Conservation (phyloP, 768 basidiomycete species). For the Lactifluus pinguis region DNA sequence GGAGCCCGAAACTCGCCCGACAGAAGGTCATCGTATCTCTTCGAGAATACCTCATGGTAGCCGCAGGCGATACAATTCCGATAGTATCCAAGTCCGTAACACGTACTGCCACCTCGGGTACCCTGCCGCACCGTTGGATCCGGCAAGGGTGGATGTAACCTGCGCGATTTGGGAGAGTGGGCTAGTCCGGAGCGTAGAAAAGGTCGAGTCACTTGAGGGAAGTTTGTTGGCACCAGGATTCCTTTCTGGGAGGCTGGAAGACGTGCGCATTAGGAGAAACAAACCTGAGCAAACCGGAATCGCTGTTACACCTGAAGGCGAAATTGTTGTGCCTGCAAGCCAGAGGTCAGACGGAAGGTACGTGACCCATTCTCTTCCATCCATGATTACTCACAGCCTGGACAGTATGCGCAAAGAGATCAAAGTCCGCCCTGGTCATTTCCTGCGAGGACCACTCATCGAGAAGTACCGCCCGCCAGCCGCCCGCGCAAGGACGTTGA, state of each 20-base stretch:
- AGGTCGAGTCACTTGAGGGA: background rate
- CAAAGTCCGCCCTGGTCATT: background rate
- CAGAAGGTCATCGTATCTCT: background rate
- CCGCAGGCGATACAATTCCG: constrained; percentile 6
- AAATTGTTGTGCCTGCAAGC: constrained; percentile 6
- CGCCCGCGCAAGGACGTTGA: constrained; percentile 5
- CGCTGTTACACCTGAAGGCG: constrained; percentile 1
- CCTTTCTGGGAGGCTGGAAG: background rate
- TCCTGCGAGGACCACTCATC: background rate
- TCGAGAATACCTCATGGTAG: background rate
- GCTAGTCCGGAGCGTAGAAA: background rate
- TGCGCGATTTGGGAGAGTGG: background rate
- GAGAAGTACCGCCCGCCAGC: constrained; percentile 13
- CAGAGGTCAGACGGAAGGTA: constrained; percentile 13
- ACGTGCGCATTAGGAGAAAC: background rate
- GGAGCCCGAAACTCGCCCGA: background rate
- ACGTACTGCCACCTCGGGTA: background rate
- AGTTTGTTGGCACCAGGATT: background rate
- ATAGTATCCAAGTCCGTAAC: constrained; percentile 2
- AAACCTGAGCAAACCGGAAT: background rate
- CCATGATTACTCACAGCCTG: background rate
- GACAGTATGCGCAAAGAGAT: constrained; percentile 9
- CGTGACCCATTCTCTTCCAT: background rate
- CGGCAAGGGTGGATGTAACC: background rate
- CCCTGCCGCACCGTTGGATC: background rate